Base-by-base conservation (phyloP, 345 rosid genomes). In the Brassica juncea region DNA sequence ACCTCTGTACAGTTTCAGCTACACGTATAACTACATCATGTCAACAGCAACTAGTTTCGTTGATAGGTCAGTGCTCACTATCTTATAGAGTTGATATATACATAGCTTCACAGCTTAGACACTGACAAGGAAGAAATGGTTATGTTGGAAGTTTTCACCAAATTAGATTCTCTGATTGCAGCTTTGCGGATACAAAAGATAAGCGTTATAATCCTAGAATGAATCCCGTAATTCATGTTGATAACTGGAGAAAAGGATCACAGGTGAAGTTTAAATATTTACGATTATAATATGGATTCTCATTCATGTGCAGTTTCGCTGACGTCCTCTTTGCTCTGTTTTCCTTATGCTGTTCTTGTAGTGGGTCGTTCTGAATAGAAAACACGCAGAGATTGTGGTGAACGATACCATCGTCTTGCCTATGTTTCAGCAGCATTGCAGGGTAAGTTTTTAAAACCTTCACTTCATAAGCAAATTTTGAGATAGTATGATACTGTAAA, bases 171-270 rank as follows among this genome's bases (percentile, higher is more conserved):
- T 49, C 28, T 15, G 31, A 44, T 32, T 66, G 81, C 97, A 95
- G 99, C 89, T 95, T 95, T 83, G 89, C 99, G 79, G 98, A 95
- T 84, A 85, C 92, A 54, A 91, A 95, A 82, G 97, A 95, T 82
- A 97, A 96, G 8, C 97, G 99, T 61, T 95, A 95, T 80, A 95
- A 95, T 81, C 99, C 99, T 62, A 95, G 84, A 85, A 93, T 95
- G 97, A 61, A 74, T 83, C 93, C 94, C 54, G 68, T 84, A 47
- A 85, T 95, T 76, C 96, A 91, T 81, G 90, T 90, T 77, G 75
- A 84, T 79, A 93, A 90, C 84, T 93, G 99, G 99, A 88, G 98
- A 89, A 95, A 95, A 84, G 99, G 99, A 70, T 95, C 98, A 72
- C 98, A 95, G 97, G 99, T 95, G 74, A 73, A 68, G 21, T 16